Evolutionary conservation across 139 green algal genomes (phyloP), one percentile per base, ranked within the genome.

Genomic region (Chlorella vulgaris): DNA sequence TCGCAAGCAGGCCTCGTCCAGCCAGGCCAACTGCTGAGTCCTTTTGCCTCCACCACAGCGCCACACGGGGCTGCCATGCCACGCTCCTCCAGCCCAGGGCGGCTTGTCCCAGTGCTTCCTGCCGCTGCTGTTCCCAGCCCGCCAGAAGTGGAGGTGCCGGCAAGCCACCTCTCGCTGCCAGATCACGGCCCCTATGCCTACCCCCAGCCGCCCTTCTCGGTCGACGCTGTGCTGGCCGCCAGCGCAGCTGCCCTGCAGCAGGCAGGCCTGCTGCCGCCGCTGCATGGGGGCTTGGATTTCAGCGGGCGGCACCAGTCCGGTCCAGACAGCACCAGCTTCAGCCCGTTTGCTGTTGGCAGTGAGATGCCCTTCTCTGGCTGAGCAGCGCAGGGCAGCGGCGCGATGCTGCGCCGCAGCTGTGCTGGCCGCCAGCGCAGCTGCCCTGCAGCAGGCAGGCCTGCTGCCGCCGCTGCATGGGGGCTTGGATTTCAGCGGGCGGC

Each of bases 371-470:
- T 55, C 47, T 15, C 47, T 31, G 55, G 55, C 55, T 65, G 55
- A 65, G 21, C 13, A n/a, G n/a, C n/a, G n/a, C n/a, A n/a, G n/a
- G n/a, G n/a, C n/a, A n/a, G n/a, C n/a, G n/a, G n/a, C 15, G 55
- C 55, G 18, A 65, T 8, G 18, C 55, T 65, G 18, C 22, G 21
- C n/a, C 18, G 55, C 55, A 8, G 15, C 55, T 65, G 55, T 65
- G 18, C n/a, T 65, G 22, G 55, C 55, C n/a, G 55, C 55, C 55
- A 31, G 18, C 18, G 55, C 55, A 8, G 55, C 55, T 8, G 55
- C 55, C 15, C 55, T 65, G 55, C 55, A 65, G n/a, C 55, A 65
- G 55, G 55, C 55, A 31, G 55, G 55, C 55, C 55, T 65, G 55
- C 21, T 8, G 5, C 55, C 55, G 55, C 55, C 5, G 18, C 55